Evolutionary conservation across 108 stramenopile genomes (phyloP).

Genomic region (Aurantiochytrium sp.): DNA sequence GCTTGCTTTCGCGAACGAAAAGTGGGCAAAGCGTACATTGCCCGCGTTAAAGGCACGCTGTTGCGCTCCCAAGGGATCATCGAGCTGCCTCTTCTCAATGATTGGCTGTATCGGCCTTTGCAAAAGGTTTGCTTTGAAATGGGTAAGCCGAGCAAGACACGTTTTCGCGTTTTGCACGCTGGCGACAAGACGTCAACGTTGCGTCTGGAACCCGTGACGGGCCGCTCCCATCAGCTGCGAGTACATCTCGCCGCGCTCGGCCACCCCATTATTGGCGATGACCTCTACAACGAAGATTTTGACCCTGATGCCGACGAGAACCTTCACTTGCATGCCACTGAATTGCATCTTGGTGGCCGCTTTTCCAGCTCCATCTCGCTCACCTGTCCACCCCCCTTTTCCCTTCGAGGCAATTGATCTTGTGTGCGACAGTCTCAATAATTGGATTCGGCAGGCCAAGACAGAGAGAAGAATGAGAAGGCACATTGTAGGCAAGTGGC

Average conservation of each 20-base stretch:
- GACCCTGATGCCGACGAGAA: not conserved
- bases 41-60: not conserved
- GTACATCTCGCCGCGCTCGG: not conserved
- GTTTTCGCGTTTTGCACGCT: not conserved
- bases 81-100: not conserved
- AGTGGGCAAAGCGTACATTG: not conserved
- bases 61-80: not conserved
- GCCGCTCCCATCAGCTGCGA: slow-evolving; percentile 20
- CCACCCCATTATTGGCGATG: slow-evolving; percentile 12
- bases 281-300: not conserved
- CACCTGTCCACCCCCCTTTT: too few relatives aligned
- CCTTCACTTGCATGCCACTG: not conserved
- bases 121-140: not conserved
- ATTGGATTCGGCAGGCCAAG: too few relatives aligned
- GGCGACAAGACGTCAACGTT: not conserved
- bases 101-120: not conserved
- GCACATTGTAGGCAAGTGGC: too few relatives aligned
- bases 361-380: not conserved
- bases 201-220: not conserved
- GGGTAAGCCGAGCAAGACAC: not conserved
- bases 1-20: not conserved
- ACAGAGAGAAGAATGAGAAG: too few relatives aligned
- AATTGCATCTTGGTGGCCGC: not conserved
- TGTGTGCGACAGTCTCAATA: too few relatives aligned
- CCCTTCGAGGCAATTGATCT: too few relatives aligned